Evolutionary conservation across 169 alveolate species (phyloP), one percentile per base, ranked within the genome.

Genomic region (Plasmodium gallinaceum): DNA sequence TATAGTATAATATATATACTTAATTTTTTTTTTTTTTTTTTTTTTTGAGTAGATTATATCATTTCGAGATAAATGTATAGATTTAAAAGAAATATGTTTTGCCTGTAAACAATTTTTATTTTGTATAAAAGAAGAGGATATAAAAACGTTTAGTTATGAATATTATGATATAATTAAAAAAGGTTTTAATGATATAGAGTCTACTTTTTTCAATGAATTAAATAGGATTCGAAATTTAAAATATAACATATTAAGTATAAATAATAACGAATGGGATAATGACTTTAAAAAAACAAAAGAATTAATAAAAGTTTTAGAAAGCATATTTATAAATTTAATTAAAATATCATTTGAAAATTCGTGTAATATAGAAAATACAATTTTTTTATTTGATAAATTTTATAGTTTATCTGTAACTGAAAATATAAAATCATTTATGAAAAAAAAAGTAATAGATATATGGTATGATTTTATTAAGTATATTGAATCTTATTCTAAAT

Each of bases 321-420:
- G 85, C 39, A 83, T 83, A 52, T 83, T 68, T 71, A 83, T 83
- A 60, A 83, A 83, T 24, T 43, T 83, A 58, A 83, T 83, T 39
- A 83, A 83, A 83, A 83, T 83, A 83, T 83, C 91, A 0, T 68
- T 83, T 54, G 91, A 83, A 18, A 83, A 83, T 83, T 83, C 74
- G 46, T 66, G 52, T 22, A 66, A 66, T 62, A 66, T 83, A 58
- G 91, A 83, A 69, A 68, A 71, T 7, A 83, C 58, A 20, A 83
- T 83, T 18, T 83, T 83, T 68, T 24, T 83, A 42, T 83, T 83
- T 66, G 91, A 83, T 37, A 83, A 68, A 37, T 83, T 68, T 60
- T 62, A 83, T 46, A 83, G 39, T 16, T 45, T 83, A 68, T 60
- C 85, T 43, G 43, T 83, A 6, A 83, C 91, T 20, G 83, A 83